phyloP scores from a whole-genome alignment of 2,329 filamentous ascomycete species.

The Fusarium xyrophilum region DNA sequence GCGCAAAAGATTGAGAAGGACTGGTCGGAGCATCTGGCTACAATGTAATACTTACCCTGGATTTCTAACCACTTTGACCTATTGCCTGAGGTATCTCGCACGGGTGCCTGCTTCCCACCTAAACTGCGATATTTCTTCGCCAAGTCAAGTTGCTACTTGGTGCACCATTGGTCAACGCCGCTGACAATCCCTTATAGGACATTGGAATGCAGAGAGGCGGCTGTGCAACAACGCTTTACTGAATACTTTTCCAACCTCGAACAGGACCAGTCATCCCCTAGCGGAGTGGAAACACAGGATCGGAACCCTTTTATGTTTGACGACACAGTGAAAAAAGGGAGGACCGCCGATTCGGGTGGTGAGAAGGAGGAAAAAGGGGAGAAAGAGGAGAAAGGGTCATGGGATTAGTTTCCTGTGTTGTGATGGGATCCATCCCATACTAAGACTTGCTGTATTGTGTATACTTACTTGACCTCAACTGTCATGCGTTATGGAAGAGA shows the following conservation, averaged over 20 bases:
- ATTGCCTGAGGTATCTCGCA: not conserved
- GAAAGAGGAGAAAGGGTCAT: not conserved
- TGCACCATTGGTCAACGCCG: not conserved
- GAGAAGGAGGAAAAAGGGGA: not conserved
- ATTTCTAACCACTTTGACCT: not conserved
- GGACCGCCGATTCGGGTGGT: not conserved
- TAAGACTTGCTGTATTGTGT: not conserved
- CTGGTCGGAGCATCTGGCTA: no score
- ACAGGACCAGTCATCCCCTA: fast-evolving
- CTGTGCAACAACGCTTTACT: not conserved
- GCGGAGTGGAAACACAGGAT: no score
- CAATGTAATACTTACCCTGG: no score
- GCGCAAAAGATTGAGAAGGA: not conserved
- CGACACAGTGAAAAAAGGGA: not conserved
- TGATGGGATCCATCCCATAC: not conserved
- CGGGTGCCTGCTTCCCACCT: not conserved
- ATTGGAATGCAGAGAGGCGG: fast-evolving
- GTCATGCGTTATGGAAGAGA: not conserved
- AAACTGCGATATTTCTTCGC: not conserved
- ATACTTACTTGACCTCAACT: not conserved
- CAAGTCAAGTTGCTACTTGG: not conserved
- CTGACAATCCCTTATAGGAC: not conserved
- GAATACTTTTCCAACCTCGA: not conserved
- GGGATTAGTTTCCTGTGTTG: fast-evolving
- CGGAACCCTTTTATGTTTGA: no score